A percentile compares a stretch with the other conserved stretches of the same genome.
phyloP scores from a whole-genome alignment of 306 rosid species.

The Lupinus albus region DNA sequence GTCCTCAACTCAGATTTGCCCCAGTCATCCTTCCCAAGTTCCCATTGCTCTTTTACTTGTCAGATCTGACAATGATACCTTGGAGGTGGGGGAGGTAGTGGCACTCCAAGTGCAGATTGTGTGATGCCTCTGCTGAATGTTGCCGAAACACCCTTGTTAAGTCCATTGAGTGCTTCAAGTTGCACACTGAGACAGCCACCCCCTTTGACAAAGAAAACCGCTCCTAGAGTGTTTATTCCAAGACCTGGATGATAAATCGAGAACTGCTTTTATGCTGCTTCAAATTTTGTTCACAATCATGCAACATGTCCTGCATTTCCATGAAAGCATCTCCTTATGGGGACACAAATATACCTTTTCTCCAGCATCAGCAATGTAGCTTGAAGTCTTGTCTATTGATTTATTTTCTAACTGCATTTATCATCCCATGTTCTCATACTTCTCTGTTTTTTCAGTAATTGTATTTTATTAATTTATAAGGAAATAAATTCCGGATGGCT shows the following conservation, averaged over 20 bases:
- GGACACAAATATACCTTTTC: slow-evolving; percentile 46
- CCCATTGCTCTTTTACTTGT: background rate
- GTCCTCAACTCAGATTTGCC: background rate
- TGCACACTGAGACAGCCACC: background rate
- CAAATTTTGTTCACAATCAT: slow-evolving; percentile 57
- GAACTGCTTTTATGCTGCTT: slow-evolving; percentile 62
- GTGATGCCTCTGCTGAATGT: slow-evolving; percentile 17
- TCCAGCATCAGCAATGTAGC: slow-evolving; percentile 43
- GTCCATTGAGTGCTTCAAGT: slow-evolving; percentile 24
- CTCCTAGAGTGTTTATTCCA: background rate
- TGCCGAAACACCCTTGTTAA: background rate
- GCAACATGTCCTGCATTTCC: slow-evolving; percentile 51
- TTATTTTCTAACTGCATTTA: slow-evolving; percentile 30
- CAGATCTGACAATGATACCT: background rate
- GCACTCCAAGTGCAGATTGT: background rate
- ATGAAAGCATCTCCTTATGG: slow-evolving; percentile 38
- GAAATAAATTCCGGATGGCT: background rate
- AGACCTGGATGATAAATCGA: slow-evolving; percentile 32
- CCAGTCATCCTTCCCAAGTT: background rate
- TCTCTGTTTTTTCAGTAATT: background rate
- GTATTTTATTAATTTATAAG: slow-evolving; percentile 11
- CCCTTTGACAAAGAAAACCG: background rate
- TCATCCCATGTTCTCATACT: slow-evolving; percentile 8
- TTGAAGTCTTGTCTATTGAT: slow-evolving; percentile 38
- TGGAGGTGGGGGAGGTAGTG: slow-evolving; percentile 3